These are phyloP conservation scores for Mrakia gelida DNA, from an alignment of 768 basidiomycete genomes.

Conservation along the genomic window DNA sequence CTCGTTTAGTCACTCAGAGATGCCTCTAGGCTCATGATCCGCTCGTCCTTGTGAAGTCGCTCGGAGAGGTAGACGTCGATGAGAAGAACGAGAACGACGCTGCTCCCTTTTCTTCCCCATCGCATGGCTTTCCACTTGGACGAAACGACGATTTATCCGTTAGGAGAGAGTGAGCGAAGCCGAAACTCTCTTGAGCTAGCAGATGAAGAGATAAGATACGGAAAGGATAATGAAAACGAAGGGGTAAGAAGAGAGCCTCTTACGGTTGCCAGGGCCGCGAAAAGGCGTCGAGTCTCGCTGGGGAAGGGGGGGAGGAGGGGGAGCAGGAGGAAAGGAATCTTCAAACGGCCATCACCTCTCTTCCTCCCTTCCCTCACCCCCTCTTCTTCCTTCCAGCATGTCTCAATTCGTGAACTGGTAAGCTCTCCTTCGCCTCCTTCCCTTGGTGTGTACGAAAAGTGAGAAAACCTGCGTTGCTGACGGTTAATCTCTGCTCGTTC, in stretches of 20 bases:
- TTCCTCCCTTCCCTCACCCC: not conserved
- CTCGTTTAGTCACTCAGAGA: too few relatives aligned
- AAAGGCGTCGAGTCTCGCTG: not conserved
- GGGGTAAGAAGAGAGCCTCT: too few relatives aligned
- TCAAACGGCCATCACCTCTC: not conserved
- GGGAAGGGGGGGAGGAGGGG: not conserved
- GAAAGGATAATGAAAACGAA: too few relatives aligned
- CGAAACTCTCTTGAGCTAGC: not conserved
- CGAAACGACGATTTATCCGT: too few relatives aligned
- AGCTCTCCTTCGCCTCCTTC: not conserved
- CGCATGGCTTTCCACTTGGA: too few relatives aligned
- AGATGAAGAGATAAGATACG: not conserved
- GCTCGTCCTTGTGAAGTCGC: too few relatives aligned
- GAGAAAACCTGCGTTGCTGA: not conserved
- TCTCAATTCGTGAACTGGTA: constrained; percentile 32
- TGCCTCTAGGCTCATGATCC: too few relatives aligned
- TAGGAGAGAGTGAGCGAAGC: too few relatives aligned
- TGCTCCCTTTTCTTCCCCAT: too few relatives aligned
- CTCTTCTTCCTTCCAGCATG: constrained; percentile 7
- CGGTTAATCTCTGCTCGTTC: not conserved
- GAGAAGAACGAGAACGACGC: too few relatives aligned
- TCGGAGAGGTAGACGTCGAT: too few relatives aligned
- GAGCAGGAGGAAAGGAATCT: not conserved
- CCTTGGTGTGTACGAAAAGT: not conserved
- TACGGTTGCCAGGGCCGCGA: not conserved